These are phyloP conservation scores for Lolium perenne DNA, from an alignment of 176 grass and related monocot species.

Conservation along the genomic window DNA sequence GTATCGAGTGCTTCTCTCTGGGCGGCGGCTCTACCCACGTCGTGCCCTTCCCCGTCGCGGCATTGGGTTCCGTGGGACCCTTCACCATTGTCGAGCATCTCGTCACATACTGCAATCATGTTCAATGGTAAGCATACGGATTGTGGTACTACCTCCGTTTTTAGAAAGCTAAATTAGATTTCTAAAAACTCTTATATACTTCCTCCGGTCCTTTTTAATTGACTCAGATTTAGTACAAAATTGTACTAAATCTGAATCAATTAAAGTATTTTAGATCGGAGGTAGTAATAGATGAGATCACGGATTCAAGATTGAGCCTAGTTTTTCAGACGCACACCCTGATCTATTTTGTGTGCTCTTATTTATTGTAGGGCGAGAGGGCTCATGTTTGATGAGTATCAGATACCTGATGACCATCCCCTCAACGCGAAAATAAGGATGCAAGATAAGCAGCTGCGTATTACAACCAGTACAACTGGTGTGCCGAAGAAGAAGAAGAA, in stretches of 20 bases:
- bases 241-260: no score
- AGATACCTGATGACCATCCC: not conserved
- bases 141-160: not conserved
- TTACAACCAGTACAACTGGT: not conserved
- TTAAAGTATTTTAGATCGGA: no score
- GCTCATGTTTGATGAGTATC: conserved; percentile 19
- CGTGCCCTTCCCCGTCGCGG: not conserved
- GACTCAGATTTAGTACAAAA: no score
- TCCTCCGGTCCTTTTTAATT: no score
- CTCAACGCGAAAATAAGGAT: not conserved
- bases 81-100: conserved; percentile 42
- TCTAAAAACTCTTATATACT: no score
- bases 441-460: conserved; percentile 8
- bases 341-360: not conserved
- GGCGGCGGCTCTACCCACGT: not conserved
- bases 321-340: not conserved
- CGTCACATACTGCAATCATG: conserved; percentile 30
- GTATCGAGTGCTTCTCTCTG: not conserved
- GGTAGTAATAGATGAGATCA: not conserved
- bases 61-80: not conserved
- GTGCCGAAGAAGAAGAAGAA: not conserved
- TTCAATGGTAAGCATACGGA: conserved; percentile 1
- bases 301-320: not conserved
- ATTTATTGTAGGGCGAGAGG: conserved; percentile 23
- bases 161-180: no score